Percentiles rank a stretch among this genome's conserved stretches.
Evolutionary conservation across 2,329 filamentous ascomycete species (phyloP).

Genomic region (Botryotinia narcissicola): DNA sequence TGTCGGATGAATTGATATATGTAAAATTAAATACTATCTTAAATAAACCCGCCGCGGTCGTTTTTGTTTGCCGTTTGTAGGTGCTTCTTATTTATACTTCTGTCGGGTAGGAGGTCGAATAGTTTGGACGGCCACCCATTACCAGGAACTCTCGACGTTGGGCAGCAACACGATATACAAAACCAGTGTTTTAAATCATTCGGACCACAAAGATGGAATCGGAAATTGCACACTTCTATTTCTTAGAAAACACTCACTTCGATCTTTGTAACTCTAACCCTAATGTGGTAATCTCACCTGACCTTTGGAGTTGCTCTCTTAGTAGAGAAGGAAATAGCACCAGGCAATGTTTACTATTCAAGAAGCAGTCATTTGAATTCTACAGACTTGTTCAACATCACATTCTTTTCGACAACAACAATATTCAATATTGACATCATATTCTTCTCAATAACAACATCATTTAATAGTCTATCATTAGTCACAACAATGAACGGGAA

Average conservation of each 20-base stretch:
- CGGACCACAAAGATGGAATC: background rate
- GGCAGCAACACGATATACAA: background rate
- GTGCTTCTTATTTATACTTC: background rate
- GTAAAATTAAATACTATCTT: background rate
- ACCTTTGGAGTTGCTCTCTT: background rate
- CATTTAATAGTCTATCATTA: background rate
- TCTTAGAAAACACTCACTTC: background rate
- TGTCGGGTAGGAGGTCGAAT: background rate
- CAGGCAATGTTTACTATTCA: background rate
- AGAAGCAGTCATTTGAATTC: background rate
- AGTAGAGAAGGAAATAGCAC: background rate
- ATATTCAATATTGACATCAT: background rate
- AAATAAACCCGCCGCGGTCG: no score
- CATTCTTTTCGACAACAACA: background rate
- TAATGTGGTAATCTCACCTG: background rate
- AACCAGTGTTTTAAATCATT: background rate
- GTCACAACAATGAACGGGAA: background rate
- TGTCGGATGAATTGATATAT: background rate
- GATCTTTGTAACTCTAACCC: rapidly evolving
- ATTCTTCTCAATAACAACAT: background rate
- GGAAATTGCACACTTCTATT: background rate
- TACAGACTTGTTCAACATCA: background rate
- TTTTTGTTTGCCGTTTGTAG: background rate
- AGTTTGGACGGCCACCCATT: background rate
- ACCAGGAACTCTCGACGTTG: background rate